Evolutionary conservation across 1,139 yeast genomes (phyloP).

Genomic region (Kurtzmaniella quercitrusa): DNA sequence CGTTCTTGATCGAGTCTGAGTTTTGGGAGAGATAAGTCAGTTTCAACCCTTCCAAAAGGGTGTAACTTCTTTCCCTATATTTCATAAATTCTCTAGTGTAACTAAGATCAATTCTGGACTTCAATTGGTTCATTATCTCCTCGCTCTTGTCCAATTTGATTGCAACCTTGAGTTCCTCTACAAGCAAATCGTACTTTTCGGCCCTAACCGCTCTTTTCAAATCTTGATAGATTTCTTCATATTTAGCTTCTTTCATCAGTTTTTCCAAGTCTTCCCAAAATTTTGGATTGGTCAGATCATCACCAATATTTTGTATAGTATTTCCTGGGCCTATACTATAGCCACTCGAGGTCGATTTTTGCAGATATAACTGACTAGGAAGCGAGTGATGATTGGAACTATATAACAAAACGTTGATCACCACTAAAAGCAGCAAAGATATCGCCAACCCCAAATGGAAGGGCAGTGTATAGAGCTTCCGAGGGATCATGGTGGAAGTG

Average conservation of each 20-base stretch:
- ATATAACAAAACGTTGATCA: background rate
- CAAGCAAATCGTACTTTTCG: slow-evolving; percentile 11
- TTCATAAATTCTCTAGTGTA: slow-evolving; percentile 18
- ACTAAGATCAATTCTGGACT: slow-evolving; percentile 13
- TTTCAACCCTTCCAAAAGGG: slow-evolving; percentile 19
- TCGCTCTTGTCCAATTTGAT: slow-evolving; percentile 12
- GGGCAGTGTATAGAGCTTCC: slow-evolving; percentile 1
- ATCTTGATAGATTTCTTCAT: slow-evolving; percentile 14
- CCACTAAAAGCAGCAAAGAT: background rate
- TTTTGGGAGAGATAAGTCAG: slow-evolving; percentile 17
- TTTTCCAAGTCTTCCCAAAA: slow-evolving; percentile 7
- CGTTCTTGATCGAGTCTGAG: slow-evolving; percentile 13
- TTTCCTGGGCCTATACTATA: slow-evolving; percentile 3
- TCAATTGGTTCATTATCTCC: slow-evolving; percentile 14
- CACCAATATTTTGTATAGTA: slow-evolving; percentile 2
- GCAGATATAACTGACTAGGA: background rate
- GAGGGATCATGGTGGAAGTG: background rate
- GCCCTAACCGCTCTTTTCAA: slow-evolving; percentile 13
- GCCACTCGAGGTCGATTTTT: background rate
- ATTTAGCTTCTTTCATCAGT: slow-evolving; percentile 14
- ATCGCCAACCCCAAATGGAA: background rate
- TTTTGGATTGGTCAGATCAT: slow-evolving; percentile 7
- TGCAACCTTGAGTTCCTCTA: slow-evolving; percentile 11
- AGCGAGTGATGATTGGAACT: slow-evolving; percentile 2
- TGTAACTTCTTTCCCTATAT: slow-evolving; percentile 16